Conservation (phyloP, 2,329 filamentous ascomycete genomes). For the Fusarium chaquense region DNA sequence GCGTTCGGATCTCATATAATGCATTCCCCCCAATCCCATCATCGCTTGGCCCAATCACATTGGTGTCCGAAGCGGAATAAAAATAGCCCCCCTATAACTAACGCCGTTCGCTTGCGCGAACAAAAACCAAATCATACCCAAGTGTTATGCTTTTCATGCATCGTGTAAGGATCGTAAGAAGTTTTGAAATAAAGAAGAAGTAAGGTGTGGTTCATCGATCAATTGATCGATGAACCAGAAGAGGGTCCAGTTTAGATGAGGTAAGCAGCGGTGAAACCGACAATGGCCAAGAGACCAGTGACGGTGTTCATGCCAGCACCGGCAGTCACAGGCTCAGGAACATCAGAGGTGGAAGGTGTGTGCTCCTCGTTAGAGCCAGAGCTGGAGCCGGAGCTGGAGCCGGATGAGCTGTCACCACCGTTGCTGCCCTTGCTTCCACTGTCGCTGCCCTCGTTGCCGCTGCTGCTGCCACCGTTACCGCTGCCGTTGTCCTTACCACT, state of each 20-base stretch:
- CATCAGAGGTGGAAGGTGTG: constrained; percentile 28
- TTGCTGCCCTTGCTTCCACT: constrained; percentile 1
- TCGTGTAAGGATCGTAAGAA: constrained; percentile 44
- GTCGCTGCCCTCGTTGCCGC: constrained; percentile 5
- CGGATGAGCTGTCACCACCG: not conserved
- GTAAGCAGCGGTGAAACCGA: constrained; percentile 56
- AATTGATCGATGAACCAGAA: not conserved
- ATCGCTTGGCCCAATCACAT: constrained; percentile 33
- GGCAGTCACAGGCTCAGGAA: constrained; percentile 43
- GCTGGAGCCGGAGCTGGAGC: constrained; percentile 1
- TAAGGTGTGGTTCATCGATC: not conserved
- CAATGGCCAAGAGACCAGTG: constrained; percentile 53
- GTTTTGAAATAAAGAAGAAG: constrained; percentile 7
- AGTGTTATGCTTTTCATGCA: constrained; percentile 40
- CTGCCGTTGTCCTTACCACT: not conserved
- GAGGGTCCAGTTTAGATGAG: constrained; percentile 53
- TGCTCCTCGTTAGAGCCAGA: constrained; percentile 27
- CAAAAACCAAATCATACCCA: constrained; percentile 29
- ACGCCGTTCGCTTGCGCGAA: constrained; percentile 42
- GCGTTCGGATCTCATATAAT: constrained; percentile 37
- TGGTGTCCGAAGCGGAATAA: constrained; percentile 28
- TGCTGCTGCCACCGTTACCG: not conserved
- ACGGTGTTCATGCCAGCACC: constrained; percentile 50
- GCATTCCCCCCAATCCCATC: constrained; percentile 28
- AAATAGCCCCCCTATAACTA: constrained; percentile 22